Evolutionary conservation across 371 early-diverging fungal species (phyloP), one percentile per base, ranked within the genome.

Genomic region (Choanephora cucurbitarum): DNA sequence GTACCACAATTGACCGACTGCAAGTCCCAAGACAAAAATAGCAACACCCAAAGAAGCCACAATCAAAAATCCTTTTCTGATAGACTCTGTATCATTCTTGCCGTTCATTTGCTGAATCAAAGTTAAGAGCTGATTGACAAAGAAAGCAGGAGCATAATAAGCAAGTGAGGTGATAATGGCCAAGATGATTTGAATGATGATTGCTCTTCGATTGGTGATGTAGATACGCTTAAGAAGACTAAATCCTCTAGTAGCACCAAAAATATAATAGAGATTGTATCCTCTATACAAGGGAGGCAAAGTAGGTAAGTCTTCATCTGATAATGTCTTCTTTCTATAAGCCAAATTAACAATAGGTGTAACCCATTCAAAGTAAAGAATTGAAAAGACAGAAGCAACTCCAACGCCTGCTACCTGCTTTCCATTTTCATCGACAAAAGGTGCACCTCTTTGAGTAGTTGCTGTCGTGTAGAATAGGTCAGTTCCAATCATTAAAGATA

Each of bases 1-100:
- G 57, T 84, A 82, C 66, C 80, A 77, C 9, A 80, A 57, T 51
- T 81, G 81, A 5, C 70, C 77, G 33, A 72, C 65, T 9, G 69
- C 54, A 19, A 79, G n/a, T n/a, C 71, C 72, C 15, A 70, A 55
- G 17, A 75, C 28, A 9, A 80, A 56, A 17, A 73, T 69, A 18
- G 70, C 60, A 6, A 65, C 19, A 15, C 78, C 77, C 40, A 80
- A 70, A 34, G 72, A 69, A 22, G 64, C 47, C n/a, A 81, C 74
- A 40, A 74, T 70, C 19, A 81, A 49, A 32, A 75, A 70, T 3
- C 72, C 79, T 49, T 55, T 42, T 24, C 56, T 22, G 8, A 73
- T 13, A 13, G 57, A 50, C 0, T 24, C 54, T 5, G 31, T 50
- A 5, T 64, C 58, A 13, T 62, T 60, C 0, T 37, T n/a, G 23